Percentiles rank a stretch among this genome's conserved stretches.
phyloP scores from a whole-genome alignment of 306 rosid species.

The Vigna unguiculata region DNA sequence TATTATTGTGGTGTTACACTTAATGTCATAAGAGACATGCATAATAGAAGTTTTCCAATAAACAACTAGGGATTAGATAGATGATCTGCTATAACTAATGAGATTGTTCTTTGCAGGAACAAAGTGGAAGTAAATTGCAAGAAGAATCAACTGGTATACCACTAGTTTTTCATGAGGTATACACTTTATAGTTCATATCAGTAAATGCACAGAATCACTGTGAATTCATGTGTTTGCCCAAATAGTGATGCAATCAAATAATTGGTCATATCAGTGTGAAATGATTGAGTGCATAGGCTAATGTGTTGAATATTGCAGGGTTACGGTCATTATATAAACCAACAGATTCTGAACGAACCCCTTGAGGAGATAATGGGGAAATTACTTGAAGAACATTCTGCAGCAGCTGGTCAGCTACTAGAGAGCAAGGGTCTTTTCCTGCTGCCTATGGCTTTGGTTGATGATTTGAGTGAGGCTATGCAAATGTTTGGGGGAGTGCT shows the following conservation, averaged over 20 bases:
- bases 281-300: conserved; percentile 5
- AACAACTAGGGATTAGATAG: background rate
- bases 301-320: conserved; percentile 55
- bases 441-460: conserved; percentile 63
- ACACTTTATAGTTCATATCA: conserved; percentile 8
- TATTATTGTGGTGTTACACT: background rate
- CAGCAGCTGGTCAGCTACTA: conserved; percentile 68
- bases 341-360: conserved; percentile 73
- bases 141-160: conserved; percentile 66
- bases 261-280: background rate
- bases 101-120: conserved; percentile 61
- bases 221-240: background rate
- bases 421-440: conserved; percentile 75
- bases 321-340: conserved; percentile 78
- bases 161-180: conserved; percentile 81
- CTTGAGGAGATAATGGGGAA: conserved; percentile 92
- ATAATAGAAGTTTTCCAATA: background rate
- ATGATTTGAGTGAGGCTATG: conserved; percentile 51
- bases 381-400: conserved; percentile 70
- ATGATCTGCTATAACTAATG: background rate
- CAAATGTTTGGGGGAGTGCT: conserved; percentile 38
- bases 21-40: background rate
- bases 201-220: background rate
- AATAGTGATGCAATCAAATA: background rate
- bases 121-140: conserved; percentile 68